These are phyloP conservation scores for Calonectria naviculata DNA, from an alignment of 2,329 filamentous ascomycete species.

Conservation along the genomic window DNA sequence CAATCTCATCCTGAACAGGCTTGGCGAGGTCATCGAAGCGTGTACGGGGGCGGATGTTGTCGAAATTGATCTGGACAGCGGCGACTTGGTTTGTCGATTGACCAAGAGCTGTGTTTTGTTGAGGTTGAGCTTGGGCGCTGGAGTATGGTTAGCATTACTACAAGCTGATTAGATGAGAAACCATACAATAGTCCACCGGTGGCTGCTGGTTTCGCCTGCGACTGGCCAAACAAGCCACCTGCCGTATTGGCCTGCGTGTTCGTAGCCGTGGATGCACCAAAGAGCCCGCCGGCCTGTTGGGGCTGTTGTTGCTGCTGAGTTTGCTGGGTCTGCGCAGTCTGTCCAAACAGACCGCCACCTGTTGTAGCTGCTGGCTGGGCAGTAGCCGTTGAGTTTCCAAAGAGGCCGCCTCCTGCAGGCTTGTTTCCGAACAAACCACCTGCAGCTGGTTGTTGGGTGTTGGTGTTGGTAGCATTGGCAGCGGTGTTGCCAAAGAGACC, in stretches of 20 bases:
- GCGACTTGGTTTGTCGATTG: conserved; percentile 65
- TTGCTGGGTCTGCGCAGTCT: conserved; percentile 34
- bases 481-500: conserved; percentile 46
- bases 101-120: conserved; percentile 35
- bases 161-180: background rate
- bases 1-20: conserved; percentile 82
- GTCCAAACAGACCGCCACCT: conserved; percentile 41
- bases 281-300: conserved; percentile 41
- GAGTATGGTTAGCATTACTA: conserved; percentile 26
- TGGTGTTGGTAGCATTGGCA: conserved; percentile 26
- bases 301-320: conserved; percentile 29
- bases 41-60: conserved; percentile 85
- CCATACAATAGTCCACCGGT: conserved; percentile 46
- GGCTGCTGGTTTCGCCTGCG: conserved; percentile 46
- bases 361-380: conserved; percentile 22
- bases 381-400: conserved; percentile 28
- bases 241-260: conserved; percentile 37
- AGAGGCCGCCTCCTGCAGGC: conserved; percentile 32
- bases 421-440: conserved; percentile 27
- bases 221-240: conserved; percentile 48
- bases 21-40: conserved; percentile 92
- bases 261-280: conserved; percentile 37
- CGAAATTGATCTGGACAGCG: conserved; percentile 82
- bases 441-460: conserved; percentile 32
- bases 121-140: conserved; percentile 45